Percentiles rank a stretch among this genome's conserved stretches.
Evolutionary conservation across 371 early-diverging fungal genomes (phyloP).

Genomic region (Encephalitozoon cuniculi): DNA sequence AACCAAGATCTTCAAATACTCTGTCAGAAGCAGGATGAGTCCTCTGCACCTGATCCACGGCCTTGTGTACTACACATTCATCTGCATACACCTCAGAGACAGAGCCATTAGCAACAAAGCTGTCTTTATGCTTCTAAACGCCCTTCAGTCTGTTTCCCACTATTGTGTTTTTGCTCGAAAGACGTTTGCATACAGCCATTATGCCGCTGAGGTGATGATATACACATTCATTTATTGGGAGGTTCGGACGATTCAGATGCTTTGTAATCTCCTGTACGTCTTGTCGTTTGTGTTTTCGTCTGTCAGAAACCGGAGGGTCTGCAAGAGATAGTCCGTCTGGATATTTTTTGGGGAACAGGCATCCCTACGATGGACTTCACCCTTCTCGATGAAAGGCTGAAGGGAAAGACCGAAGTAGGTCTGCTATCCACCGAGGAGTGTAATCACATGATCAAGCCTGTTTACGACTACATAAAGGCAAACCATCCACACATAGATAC

Average conservation of each 20-base stretch:
- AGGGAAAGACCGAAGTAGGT: background rate
- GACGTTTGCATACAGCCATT: constrained; percentile 21
- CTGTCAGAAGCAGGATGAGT: constrained; percentile 16
- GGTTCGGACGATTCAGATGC: background rate
- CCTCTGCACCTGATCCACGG: constrained; percentile 33
- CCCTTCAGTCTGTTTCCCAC: constrained; percentile 14
- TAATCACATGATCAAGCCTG: background rate
- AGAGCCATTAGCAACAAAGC: background rate
- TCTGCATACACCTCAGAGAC: constrained; percentile 4
- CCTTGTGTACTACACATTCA: constrained; percentile 5
- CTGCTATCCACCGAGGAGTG: constrained; percentile 9
- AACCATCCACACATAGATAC: background rate
- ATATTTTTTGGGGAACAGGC: background rate
- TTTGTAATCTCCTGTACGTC: constrained; percentile 20
- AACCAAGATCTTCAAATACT: constrained; percentile 13
- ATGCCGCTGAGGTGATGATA: constrained; percentile 25
- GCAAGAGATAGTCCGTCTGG: background rate
- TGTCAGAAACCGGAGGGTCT: constrained; percentile 3
- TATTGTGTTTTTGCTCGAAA: constrained; percentile 4
- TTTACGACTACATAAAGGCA: constrained; percentile 10
- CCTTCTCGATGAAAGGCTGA: background rate
- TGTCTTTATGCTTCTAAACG: constrained; percentile 16
- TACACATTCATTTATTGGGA: constrained; percentile 7
- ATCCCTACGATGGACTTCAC: background rate
- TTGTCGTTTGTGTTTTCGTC: constrained; percentile 20